These are phyloP conservation scores for Cladosporium phlei DNA, from an alignment of 2,329 filamentous ascomycete species.

Conservation along the genomic window DNA sequence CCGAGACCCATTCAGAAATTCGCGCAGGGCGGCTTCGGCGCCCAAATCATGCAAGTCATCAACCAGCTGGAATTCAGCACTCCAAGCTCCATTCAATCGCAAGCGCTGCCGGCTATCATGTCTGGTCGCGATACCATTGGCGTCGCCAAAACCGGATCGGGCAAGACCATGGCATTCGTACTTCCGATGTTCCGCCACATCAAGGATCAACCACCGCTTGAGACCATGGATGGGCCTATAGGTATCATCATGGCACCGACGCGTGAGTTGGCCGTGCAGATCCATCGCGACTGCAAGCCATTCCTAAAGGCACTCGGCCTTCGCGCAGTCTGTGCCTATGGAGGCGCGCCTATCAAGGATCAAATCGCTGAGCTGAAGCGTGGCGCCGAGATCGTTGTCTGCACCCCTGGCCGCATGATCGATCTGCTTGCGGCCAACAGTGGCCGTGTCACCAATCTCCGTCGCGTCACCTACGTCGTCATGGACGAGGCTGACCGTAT, in stretches of 20 bases:
- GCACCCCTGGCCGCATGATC: constrained; percentile 91
- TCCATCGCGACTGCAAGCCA: constrained; percentile 89
- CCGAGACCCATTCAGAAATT: constrained; percentile 94
- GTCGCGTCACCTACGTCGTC: constrained; percentile 86
- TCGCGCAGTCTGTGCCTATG: constrained; percentile 86
- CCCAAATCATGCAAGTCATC: constrained; percentile 82
- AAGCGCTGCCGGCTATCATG: constrained; percentile 92
- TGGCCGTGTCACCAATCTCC: constrained; percentile 87
- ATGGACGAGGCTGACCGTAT: constrained; percentile 97
- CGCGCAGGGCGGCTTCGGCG: constrained; percentile 88
- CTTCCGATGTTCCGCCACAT: constrained; percentile 98
- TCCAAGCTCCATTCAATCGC: constrained; percentile 90
- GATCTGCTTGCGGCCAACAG: constrained; percentile 90
- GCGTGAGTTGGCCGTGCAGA: constrained; percentile 87
- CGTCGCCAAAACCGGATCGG: constrained; percentile 94
- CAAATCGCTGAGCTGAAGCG: constrained; percentile 96
- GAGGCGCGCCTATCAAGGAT: constrained; percentile 91
- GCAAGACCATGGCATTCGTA: constrained; percentile 93
- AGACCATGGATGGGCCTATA: constrained; percentile 80
- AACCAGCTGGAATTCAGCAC: constrained; percentile 75
- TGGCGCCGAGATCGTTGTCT: constrained; percentile 90
- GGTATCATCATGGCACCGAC: constrained; percentile 90
- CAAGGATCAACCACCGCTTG: constrained; percentile 80
- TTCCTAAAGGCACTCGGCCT: constrained; percentile 84
- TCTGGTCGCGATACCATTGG: constrained; percentile 92